These are phyloP conservation scores for Chaetomiaceae sp. DNA, from an alignment of 2,329 filamentous ascomycete species.

Conservation along the genomic window DNA sequence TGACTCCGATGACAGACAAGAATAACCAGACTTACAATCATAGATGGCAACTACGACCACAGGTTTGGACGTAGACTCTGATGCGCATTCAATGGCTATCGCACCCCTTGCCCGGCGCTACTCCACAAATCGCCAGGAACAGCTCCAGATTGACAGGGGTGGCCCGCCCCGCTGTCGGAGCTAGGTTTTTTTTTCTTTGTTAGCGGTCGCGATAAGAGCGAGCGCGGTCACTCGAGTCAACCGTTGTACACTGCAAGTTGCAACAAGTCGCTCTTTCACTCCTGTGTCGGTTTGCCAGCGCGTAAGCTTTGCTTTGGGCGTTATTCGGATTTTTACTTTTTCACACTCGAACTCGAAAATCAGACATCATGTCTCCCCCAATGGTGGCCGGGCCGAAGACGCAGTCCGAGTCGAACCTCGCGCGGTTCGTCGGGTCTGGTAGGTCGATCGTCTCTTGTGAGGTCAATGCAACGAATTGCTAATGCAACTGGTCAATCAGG, in stretches of 20 bases:
- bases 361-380: slow-evolving; percentile 53
- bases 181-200: no score
- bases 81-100: no score
- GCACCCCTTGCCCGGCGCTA: no score
- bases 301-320: neutral
- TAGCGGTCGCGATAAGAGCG: no score
- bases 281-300: neutral
- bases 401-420: slow-evolving; percentile 68
- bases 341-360: neutral
- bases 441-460: slow-evolving; percentile 19
- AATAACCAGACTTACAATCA: no score
- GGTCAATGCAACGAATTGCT: neutral
- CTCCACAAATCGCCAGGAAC: no score
- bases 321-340: neutral
- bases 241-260: no score
- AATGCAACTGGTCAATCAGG: slow-evolving; percentile 45
- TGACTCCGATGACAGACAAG: no score
- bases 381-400: slow-evolving; percentile 50
- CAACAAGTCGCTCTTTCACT: no score
- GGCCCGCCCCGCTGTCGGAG: no score
- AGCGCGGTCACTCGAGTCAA: neutral
- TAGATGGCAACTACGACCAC: no score
- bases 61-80: no score
- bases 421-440: slow-evolving; percentile 90
- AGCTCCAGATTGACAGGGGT: neutral